These are phyloP conservation scores for Nematocida ausubeli DNA, from an alignment of 371 early-diverging fungal species.

Conservation along the genomic window DNA sequence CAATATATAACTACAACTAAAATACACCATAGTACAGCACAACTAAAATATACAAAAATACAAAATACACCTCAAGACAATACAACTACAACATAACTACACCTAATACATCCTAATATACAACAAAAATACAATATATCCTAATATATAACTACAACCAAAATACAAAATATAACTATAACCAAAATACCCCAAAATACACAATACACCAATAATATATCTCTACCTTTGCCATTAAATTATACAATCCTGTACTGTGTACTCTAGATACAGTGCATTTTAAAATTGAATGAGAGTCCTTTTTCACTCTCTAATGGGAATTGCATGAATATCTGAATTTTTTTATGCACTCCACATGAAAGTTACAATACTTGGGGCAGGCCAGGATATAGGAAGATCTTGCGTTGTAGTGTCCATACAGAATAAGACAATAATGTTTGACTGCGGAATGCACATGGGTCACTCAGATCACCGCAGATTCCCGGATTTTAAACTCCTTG, in stretches of 20 bases:
- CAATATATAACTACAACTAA: too few species aligned
- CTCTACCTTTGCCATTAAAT: not conserved
- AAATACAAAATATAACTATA: too few species aligned
- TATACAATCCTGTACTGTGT: not conserved
- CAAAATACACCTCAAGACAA: too few species aligned
- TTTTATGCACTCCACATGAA: slow-evolving; percentile 23
- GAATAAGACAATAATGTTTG: slow-evolving; percentile 85
- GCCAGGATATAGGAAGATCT: slow-evolving; percentile 83
- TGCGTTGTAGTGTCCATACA: slow-evolving; percentile 81
- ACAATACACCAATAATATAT: too few species aligned
- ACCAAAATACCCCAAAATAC: too few species aligned
- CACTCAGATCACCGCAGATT: slow-evolving; percentile 86
- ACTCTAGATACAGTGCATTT: not conserved
- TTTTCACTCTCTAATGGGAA: not conserved
- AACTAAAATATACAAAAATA: too few species aligned
- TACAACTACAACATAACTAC: too few species aligned
- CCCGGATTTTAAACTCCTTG: slow-evolving; percentile 84
- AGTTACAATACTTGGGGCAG: slow-evolving; percentile 70
- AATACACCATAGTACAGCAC: too few species aligned
- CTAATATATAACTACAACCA: too few species aligned
- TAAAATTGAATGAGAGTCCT: not conserved
- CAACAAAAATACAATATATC: too few species aligned
- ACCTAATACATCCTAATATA: too few species aligned
- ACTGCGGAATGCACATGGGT: slow-evolving; percentile 95
- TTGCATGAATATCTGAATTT: not conserved